These are phyloP conservation scores for Petunia hybrid DNA, from an alignment of 305 asterid species.

Conservation along the genomic window DNA sequence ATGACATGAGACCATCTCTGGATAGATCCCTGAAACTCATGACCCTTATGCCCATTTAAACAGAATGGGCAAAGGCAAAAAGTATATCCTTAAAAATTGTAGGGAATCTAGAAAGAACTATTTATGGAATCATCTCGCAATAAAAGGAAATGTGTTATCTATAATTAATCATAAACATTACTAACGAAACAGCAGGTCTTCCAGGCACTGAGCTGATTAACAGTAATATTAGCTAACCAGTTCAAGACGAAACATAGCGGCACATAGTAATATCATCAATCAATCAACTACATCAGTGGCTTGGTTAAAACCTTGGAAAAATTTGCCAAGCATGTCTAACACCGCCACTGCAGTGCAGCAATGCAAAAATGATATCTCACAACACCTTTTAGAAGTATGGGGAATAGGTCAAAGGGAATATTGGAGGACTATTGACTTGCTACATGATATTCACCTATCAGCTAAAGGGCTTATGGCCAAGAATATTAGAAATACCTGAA, in stretches of 20 bases:
- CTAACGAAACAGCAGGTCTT: conserved; percentile 11
- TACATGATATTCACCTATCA: conserved; percentile 23
- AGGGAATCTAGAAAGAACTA: background rate
- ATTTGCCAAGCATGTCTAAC: background rate
- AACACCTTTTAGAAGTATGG: conserved; percentile 5
- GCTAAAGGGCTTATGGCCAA: background rate
- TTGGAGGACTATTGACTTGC: conserved; percentile 16
- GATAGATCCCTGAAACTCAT: conserved; percentile 18
- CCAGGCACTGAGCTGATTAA: background rate
- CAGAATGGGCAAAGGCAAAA: conserved; percentile 9
- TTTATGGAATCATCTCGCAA: conserved; percentile 15
- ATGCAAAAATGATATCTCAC: background rate
- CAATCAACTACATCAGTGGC: background rate
- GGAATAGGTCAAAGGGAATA: background rate
- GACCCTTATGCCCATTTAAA: background rate
- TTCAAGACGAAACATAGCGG: conserved; percentile 1
- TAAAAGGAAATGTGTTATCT: conserved; percentile 4
- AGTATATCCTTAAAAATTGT: background rate
- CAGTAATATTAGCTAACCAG: background rate
- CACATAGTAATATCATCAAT: background rate
- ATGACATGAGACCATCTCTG: background rate
- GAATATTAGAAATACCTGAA: conserved; percentile 61
- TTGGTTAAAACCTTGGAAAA: conserved; percentile 19
- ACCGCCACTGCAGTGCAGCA: background rate
- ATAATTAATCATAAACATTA: background rate